Conservation (phyloP, 192 early-diverging fungal species). For the Coemansia sp. region DNA sequence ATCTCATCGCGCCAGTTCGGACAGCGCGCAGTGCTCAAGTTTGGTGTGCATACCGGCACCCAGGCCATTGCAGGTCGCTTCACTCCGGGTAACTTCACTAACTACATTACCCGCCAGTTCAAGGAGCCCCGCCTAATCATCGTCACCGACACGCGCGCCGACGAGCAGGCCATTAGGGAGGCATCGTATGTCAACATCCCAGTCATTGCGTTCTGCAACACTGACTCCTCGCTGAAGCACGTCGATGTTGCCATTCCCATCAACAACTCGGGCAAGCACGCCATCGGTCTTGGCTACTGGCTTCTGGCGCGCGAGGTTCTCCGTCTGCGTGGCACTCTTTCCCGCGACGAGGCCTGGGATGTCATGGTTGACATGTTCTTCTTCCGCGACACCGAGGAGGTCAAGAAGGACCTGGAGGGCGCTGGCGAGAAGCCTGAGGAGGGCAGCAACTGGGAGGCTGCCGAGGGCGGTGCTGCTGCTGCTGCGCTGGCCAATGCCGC, state of each 20-base stretch:
- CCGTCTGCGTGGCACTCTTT: conserved; percentile 91
- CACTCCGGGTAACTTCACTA: conserved; percentile 99
- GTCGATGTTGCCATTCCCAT: conserved; percentile 99
- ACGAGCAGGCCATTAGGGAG: conserved; percentile 98
- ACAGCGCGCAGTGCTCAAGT: conserved; percentile 99
- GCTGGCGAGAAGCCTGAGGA: conserved; percentile 61
- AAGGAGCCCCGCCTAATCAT: conserved; percentile 98
- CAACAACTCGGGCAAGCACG: conserved; percentile 99
- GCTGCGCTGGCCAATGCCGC: conserved; percentile 32
- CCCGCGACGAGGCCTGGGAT: conserved; percentile 84
- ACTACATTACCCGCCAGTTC: conserved; percentile 99
- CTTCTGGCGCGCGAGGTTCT: conserved; percentile 98
- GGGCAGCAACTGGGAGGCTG: conserved; percentile 51
- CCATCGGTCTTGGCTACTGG: conserved; percentile 97
- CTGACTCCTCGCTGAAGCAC: conserved; percentile 91
- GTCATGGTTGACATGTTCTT: conserved; percentile 99
- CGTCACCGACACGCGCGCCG: conserved; percentile 96
- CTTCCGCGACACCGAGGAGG: conserved; percentile 98
- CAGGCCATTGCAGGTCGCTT: conserved; percentile 99
- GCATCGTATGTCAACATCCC: conserved; percentile 99
- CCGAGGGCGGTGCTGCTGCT: conserved; percentile 47
- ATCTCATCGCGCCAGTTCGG: conserved; percentile 97
- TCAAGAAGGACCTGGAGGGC: conserved; percentile 87
- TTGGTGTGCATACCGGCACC: conserved; percentile 96
- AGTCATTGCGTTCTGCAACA: conserved; percentile 98